These are phyloP conservation scores for Sanghuangporus baumii DNA, from an alignment of 1,284 basidiomycete genomes.

Conservation along the genomic window DNA sequence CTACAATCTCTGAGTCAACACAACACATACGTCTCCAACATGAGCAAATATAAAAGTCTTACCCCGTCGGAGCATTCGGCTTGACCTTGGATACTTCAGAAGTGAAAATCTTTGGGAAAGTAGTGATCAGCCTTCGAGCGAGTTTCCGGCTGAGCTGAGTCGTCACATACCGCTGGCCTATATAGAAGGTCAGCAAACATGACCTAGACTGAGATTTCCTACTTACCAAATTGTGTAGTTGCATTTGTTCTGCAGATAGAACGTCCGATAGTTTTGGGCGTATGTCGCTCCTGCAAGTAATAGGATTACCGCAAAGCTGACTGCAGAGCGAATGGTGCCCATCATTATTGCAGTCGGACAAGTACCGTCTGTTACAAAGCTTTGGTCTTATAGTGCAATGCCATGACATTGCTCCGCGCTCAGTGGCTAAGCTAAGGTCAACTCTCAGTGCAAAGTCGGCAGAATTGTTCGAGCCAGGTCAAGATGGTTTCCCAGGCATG, in stretches of 20 bases:
- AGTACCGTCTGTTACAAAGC: too few relatives aligned
- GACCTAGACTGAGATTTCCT: not conserved
- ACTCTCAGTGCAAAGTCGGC: not conserved
- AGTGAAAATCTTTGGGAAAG: constrained; percentile 21
- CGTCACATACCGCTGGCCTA: constrained; percentile 9
- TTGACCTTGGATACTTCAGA: constrained; percentile 19
- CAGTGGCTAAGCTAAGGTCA: too few relatives aligned
- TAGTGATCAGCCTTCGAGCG: not conserved
- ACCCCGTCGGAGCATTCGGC: constrained; percentile 18
- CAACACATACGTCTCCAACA: not conserved
- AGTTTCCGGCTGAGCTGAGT: not conserved
- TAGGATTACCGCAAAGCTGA: not conserved
- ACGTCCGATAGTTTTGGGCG: constrained; percentile 29
- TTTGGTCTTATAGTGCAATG: too few relatives aligned
- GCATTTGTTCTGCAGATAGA: constrained; percentile 29
- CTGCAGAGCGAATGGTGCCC: not conserved
- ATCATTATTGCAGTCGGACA: not conserved
- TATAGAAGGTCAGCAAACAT: not conserved
- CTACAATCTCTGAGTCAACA: constrained; percentile 2
- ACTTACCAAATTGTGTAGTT: constrained; percentile 30
- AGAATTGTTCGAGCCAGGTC: too few relatives aligned
- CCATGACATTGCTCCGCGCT: too few relatives aligned
- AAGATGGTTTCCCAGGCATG: too few relatives aligned
- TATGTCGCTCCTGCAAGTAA: constrained; percentile 16
- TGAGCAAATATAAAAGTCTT: not conserved